Evolutionary conservation across 768 basidiomycete genomes (phyloP).

Genomic region (Serendipita sp.): DNA sequence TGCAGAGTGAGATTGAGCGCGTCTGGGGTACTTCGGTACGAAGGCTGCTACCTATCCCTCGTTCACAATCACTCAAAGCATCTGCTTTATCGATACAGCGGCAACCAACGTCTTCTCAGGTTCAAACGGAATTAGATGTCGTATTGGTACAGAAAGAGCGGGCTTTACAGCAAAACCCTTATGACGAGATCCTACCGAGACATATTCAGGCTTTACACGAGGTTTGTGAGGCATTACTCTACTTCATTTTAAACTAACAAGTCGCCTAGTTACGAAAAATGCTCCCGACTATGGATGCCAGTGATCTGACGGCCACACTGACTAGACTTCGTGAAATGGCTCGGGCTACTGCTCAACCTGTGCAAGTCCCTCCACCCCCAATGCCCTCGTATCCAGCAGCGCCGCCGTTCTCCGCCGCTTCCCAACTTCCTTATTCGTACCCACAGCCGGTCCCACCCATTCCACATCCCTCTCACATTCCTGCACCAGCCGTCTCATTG

Average conservation of each 20-base stretch:
- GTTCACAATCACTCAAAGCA: slow-evolving; percentile 17
- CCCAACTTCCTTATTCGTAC: slow-evolving; percentile 10
- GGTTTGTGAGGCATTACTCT: slow-evolving; percentile 31
- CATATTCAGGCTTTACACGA: slow-evolving; percentile 71
- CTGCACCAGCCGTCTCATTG: slow-evolving; percentile 10
- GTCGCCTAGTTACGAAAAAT: slow-evolving; percentile 36
- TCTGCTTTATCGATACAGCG: slow-evolving; percentile 22
- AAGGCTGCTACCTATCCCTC: slow-evolving; percentile 8
- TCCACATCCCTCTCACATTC: neutral
- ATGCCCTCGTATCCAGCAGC: slow-evolving; percentile 14
- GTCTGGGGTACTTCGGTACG: slow-evolving; percentile 41
- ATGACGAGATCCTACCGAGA: slow-evolving; percentile 47
- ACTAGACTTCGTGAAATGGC: slow-evolving; percentile 38
- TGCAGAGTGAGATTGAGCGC: slow-evolving; percentile 72
- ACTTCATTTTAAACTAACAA: neutral
- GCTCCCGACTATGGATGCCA: slow-evolving; percentile 44
- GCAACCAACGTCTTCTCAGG: slow-evolving; percentile 52
- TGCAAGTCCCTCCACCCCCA: neutral
- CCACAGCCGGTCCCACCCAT: neutral
- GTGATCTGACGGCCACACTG: slow-evolving; percentile 62
- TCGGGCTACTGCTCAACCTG: neutral
- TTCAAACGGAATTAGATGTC: slow-evolving; percentile 69
- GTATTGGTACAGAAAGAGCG: slow-evolving; percentile 71
- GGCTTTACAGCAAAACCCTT: slow-evolving; percentile 50
- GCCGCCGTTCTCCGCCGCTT: slow-evolving; percentile 23